These are phyloP conservation scores for Przewalskia tangutica DNA, from an alignment of 257 asterid genomes.

Conservation along the genomic window DNA sequence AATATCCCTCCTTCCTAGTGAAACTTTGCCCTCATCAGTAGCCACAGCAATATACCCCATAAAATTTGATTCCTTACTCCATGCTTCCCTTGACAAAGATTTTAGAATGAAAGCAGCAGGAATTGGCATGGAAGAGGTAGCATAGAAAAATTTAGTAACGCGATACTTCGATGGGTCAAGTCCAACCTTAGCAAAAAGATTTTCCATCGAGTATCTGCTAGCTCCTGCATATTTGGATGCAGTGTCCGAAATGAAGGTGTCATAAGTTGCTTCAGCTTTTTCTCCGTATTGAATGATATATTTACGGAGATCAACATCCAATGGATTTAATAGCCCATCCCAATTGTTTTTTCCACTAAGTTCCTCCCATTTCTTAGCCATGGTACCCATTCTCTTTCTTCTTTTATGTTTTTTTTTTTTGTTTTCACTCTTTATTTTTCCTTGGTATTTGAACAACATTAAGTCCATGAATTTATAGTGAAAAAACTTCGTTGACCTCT, in stretches of 20 bases:
- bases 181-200: conserved; percentile 45
- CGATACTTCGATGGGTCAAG: conserved; percentile 40
- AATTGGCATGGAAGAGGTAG: conserved; percentile 43
- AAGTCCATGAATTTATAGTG: background rate
- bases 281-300: conserved; percentile 66
- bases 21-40: conserved; percentile 54
- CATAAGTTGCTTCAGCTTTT: conserved; percentile 63
- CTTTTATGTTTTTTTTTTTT: background rate
- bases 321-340: conserved; percentile 57
- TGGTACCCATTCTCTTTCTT: conserved; percentile 11
- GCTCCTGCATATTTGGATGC: conserved; percentile 69
- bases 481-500: background rate
- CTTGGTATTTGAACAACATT: background rate
- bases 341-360: conserved; percentile 58
- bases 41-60: conserved; percentile 86
- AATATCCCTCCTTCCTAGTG: conserved; percentile 71
- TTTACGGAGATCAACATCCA: conserved; percentile 58
- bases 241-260: conserved; percentile 46
- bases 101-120: conserved; percentile 60
- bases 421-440: background rate
- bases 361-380: conserved; percentile 52
- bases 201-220: conserved; percentile 32
- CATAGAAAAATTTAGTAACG: conserved; percentile 54
- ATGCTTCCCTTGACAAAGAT: conserved; percentile 60
- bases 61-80: conserved; percentile 88